Percentiles rank a stretch among this genome's conserved stretches.
Evolutionary conservation across 106 monocot genomes (phyloP).

Genomic region (Hemerocallis citrina): DNA sequence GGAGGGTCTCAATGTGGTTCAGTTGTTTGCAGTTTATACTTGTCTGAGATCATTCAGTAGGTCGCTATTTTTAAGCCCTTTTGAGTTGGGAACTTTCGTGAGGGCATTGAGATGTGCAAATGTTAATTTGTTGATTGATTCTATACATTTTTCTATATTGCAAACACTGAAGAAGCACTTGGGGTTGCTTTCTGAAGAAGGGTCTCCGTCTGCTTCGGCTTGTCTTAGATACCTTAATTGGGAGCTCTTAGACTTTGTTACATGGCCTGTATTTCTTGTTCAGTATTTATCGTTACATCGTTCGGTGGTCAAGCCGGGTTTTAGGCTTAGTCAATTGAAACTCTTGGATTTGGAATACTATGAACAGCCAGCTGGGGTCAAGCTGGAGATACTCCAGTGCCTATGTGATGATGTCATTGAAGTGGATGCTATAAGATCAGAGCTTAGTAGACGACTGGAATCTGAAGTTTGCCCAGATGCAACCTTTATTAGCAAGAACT

Average conservation of each 20-base stretch:
- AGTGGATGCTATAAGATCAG: slow-evolving; percentile 53
- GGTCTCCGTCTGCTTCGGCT: slow-evolving; percentile 48
- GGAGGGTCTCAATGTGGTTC: slow-evolving; percentile 57
- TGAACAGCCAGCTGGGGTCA: slow-evolving; percentile 53
- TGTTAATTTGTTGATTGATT: slow-evolving; percentile 72
- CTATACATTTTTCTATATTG: slow-evolving; percentile 75
- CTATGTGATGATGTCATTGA: slow-evolving; percentile 91
- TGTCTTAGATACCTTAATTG: slow-evolving; percentile 91
- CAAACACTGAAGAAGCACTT: slow-evolving; percentile 68
- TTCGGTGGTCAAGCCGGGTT: slow-evolving; percentile 28
- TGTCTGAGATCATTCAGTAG: slow-evolving; percentile 80
- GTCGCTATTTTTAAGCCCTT: slow-evolving; percentile 76
- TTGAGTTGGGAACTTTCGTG: slow-evolving; percentile 64
- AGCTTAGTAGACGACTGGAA: slow-evolving; percentile 42
- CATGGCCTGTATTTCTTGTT: slow-evolving; percentile 85
- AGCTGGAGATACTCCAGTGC: slow-evolving; percentile 76
- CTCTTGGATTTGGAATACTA: slow-evolving; percentile 71
- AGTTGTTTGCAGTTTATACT: slow-evolving; percentile 83
- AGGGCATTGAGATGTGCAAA: slow-evolving; percentile 40
- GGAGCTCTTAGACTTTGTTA: slow-evolving; percentile 68
- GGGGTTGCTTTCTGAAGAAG: slow-evolving; percentile 49
- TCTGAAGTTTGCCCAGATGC: slow-evolving; percentile 32
- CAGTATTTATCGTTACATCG: slow-evolving; percentile 54
- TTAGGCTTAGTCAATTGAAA: slow-evolving; percentile 46
- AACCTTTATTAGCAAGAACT: slow-evolving; percentile 3